These are phyloP conservation scores for Aspergillus transmontanensis DNA, from an alignment of 2,329 filamentous ascomycete species.

Conservation along the genomic window DNA sequence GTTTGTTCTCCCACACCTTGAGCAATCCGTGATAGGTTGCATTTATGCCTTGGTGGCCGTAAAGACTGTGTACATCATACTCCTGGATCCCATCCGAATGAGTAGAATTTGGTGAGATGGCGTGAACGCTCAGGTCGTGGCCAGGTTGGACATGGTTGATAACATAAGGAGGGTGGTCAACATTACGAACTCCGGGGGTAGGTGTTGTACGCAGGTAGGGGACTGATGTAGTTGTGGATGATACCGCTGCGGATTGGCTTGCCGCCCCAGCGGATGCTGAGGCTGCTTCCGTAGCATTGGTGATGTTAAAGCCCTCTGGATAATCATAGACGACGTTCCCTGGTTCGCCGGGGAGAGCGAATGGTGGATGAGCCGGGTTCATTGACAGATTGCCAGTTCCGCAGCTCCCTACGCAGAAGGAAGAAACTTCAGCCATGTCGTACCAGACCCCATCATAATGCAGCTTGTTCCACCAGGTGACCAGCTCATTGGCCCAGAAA, in stretches of 20 bases:
- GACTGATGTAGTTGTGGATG: constrained; percentile 37
- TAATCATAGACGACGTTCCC: constrained; percentile 63
- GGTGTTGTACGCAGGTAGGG: constrained; percentile 62
- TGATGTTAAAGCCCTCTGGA: constrained; percentile 70
- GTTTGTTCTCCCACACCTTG: constrained; percentile 64
- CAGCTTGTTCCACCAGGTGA: constrained; percentile 55
- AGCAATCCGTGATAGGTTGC: constrained; percentile 74
- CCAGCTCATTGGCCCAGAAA: constrained; percentile 61
- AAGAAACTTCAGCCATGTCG: constrained; percentile 64
- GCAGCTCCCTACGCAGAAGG: constrained; percentile 72
- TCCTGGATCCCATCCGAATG: constrained; percentile 72
- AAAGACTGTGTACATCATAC: constrained; percentile 84
- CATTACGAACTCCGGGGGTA: constrained; percentile 64
- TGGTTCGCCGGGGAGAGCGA: constrained; percentile 65
- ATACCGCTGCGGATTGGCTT: constrained; percentile 49
- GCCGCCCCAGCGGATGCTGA: constrained; percentile 58
- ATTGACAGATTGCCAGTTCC: constrained; percentile 65
- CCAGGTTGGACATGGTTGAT: constrained; percentile 67
- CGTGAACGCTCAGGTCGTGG: constrained; percentile 72
- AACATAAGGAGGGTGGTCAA: constrained; percentile 75
- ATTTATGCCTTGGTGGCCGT: constrained; percentile 72
- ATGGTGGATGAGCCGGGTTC: constrained; percentile 70
- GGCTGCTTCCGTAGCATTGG: constrained; percentile 68
- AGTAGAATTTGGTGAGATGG: constrained; percentile 75
- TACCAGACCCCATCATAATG: constrained; percentile 60